These are phyloP conservation scores for Sporothrix mexicana DNA, from an alignment of 2,329 filamentous ascomycete genomes.

Conservation along the genomic window DNA sequence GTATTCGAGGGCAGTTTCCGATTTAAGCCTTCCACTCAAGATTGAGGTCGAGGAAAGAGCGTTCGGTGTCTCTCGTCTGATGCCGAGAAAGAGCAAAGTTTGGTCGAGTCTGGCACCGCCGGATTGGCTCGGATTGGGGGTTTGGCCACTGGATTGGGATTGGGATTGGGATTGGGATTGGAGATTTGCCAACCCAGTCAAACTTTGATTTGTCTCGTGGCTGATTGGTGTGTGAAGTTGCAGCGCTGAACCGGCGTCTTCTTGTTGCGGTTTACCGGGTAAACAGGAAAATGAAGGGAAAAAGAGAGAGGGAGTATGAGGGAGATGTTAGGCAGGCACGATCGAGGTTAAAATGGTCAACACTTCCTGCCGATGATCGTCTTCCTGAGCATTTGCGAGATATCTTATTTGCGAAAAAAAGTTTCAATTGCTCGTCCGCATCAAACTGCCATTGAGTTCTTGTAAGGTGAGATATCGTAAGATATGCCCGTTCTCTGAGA, in stretches of 20 bases:
- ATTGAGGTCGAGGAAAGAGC: too few relatives aligned
- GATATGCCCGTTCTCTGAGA: neutral
- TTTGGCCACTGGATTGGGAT: neutral
- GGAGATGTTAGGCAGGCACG: neutral
- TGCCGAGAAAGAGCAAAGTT: neutral
- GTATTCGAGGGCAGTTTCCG: neutral
- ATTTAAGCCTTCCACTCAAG: too few relatives aligned
- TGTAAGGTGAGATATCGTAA: neutral
- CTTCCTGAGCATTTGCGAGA: too few relatives aligned
- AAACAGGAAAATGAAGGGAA: neutral
- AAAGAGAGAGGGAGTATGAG: neutral
- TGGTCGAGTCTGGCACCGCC: conserved; percentile 5
- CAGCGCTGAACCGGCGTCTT: neutral
- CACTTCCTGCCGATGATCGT: too few relatives aligned
- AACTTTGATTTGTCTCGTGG: neutral
- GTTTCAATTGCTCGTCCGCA: too few relatives aligned
- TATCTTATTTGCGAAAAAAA: too few relatives aligned
- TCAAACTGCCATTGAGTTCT: neutral
- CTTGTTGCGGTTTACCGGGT: conserved; percentile 14
- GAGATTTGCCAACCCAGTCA: neutral
- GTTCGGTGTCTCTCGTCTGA: neutral
- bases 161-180: neutral
- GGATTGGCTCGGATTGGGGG: neutral
- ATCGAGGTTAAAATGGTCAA: neutral
- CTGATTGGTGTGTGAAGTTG: conserved; percentile 12